Evolutionary conservation across 169 alveolate genomes (phyloP).

Genomic region (Plasmodium billcollinsi): DNA sequence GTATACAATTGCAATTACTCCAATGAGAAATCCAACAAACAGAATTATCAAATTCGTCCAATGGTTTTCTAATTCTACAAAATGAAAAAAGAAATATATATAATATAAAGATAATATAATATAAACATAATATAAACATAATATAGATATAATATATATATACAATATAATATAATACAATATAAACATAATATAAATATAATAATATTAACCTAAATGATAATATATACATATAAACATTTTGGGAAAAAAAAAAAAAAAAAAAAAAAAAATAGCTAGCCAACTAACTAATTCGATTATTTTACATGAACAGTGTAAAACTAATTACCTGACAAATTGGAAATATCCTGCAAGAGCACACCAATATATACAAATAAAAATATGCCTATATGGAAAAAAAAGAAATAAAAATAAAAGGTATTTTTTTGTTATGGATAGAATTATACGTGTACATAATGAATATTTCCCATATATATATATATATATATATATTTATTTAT

Average conservation of each 20-base stretch:
- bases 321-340: conserved; percentile 51
- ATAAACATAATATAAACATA: neutral
- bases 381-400: conserved; percentile 27
- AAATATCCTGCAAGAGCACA: conserved; percentile 69
- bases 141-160: no score
- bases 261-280: neutral
- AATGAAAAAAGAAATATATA: neutral
- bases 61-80: conserved; percentile 54
- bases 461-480: no score
- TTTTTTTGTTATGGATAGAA: no score
- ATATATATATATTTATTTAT: neutral
- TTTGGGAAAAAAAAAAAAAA: conserved; percentile 1
- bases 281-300: no score
- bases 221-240: neutral
- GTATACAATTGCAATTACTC: conserved; percentile 69
- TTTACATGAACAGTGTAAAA: no score
- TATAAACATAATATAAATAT: neutral
- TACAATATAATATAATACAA: neutral
- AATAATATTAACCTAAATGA: neutral
- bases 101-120: neutral
- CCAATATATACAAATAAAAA: conserved; percentile 71
- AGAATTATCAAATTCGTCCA: conserved; percentile 58
- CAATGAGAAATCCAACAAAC: conserved; percentile 57
- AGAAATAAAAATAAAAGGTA: neutral
- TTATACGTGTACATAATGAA: no score